These are phyloP conservation scores for Diphasiastrum complanatum DNA, from an alignment of 83 land plant species.

Conservation along the genomic window DNA sequence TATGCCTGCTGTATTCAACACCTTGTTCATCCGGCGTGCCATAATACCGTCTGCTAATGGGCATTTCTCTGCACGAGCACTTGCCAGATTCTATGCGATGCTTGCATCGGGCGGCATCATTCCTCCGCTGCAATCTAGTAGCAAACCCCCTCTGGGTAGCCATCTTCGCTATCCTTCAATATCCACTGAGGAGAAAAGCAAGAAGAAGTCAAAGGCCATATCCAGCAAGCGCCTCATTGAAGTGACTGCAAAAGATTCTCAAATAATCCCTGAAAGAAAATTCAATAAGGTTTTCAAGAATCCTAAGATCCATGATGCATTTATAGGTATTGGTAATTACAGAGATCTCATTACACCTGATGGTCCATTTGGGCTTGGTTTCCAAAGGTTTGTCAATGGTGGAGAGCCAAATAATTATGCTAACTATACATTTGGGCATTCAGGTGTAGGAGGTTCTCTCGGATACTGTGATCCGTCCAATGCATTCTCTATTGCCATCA, in stretches of 20 bases:
- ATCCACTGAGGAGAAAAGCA: conserved; percentile 19
- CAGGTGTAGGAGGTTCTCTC: conserved; percentile 88
- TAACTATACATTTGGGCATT: conserved; percentile 64
- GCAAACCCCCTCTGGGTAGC: conserved; percentile 69
- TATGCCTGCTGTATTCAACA: conserved; percentile 69
- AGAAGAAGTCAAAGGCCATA: conserved; percentile 21
- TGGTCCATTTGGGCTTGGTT: conserved; percentile 77
- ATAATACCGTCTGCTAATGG: conserved; percentile 96
- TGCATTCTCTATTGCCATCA: conserved; percentile 69
- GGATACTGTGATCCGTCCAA: conserved; percentile 67
- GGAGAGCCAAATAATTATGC: neutral
- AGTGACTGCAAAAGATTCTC: no score
- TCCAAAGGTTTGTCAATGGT: conserved; percentile 33
- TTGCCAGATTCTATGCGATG: conserved; percentile 88
- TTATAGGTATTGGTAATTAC: conserved; percentile 62
- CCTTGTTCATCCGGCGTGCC: conserved; percentile 66
- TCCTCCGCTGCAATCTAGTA: conserved; percentile 55
- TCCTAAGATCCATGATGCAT: conserved; percentile 60
- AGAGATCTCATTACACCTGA: conserved; percentile 33
- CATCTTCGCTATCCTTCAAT: conserved; percentile 62
- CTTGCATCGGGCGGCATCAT: conserved; percentile 49
- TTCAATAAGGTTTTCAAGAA: conserved; percentile 49
- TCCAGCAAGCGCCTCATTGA: no score
- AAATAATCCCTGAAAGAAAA: no score
- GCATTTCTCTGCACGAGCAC: conserved; percentile 95